Evolutionary conservation across 371 early-diverging fungal genomes (phyloP).

Genomic region (Mucor velutinosus): DNA sequence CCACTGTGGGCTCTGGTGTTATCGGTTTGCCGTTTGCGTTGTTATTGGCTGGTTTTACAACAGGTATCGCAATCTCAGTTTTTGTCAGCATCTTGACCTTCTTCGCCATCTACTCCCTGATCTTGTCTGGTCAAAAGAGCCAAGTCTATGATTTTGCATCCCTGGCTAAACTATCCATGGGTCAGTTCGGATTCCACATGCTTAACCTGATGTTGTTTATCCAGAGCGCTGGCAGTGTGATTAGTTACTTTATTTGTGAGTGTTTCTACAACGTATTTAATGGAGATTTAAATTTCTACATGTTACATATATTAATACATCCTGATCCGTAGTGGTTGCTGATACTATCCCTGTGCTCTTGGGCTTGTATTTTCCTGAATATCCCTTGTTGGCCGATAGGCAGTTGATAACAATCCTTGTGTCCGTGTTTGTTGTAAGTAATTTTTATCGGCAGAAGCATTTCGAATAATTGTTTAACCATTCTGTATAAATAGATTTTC

Average conservation of each 20-base stretch:
- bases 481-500: constrained; percentile 36
- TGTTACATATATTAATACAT: constrained; percentile 5
- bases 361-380: constrained; percentile 41
- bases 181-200: constrained; percentile 50
- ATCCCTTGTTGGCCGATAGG: constrained; percentile 33
- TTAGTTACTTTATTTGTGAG: constrained; percentile 58
- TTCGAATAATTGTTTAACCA: background rate
- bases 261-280: background rate
- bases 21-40: constrained; percentile 59
- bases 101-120: constrained; percentile 48
- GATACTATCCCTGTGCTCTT: constrained; percentile 61
- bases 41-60: constrained; percentile 52
- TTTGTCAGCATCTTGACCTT: constrained; percentile 50
- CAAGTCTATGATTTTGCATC: constrained; percentile 53
- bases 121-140: constrained; percentile 46
- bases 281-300: background rate
- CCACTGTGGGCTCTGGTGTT: constrained; percentile 64
- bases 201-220: constrained; percentile 55
- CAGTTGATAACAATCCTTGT: constrained; percentile 48
- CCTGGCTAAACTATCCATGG: constrained; percentile 55
- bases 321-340: constrained; percentile 45
- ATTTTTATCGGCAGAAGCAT: background rate
- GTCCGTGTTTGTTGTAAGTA: constrained; percentile 42
- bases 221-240: constrained; percentile 52
- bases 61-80: constrained; percentile 52